phyloP scores from a whole-genome alignment of 768 basidiomycete species.

The Pleurotus ostreatus region DNA sequence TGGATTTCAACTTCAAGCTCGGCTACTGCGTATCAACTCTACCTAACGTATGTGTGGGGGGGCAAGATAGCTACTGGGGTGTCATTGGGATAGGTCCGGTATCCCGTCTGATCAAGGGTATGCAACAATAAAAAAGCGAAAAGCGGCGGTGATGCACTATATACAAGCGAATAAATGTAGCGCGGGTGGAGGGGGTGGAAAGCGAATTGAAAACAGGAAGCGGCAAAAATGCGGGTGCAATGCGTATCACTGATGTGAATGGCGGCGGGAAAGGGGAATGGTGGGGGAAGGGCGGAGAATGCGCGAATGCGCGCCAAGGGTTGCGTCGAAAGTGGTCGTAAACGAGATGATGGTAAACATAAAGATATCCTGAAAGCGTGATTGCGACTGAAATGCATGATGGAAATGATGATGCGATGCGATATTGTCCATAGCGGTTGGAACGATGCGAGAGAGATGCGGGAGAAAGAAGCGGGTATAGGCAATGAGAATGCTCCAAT shows the following conservation, averaged over 20 bases:
- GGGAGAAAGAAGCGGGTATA: slow-evolving; percentile 1
- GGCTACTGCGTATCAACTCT: neutral
- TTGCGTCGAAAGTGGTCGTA: neutral
- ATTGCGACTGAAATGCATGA: neutral
- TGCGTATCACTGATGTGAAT: neutral
- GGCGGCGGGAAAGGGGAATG: neutral
- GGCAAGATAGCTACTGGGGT: neutral
- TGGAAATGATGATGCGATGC: slow-evolving; percentile 5
- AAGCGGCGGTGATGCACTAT: slow-evolving; percentile 5
- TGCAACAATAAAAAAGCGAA: slow-evolving; percentile 2
- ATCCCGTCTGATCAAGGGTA: slow-evolving; percentile 7
- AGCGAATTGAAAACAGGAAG: neutral
- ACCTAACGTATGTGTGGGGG: neutral
- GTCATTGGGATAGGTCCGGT: slow-evolving; percentile 2
- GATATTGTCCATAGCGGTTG: slow-evolving; percentile 5
- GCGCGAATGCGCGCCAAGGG: neutral
- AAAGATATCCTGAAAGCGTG: slow-evolving; percentile 9
- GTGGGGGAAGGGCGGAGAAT: neutral
- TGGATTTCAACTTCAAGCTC: no score
- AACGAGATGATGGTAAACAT: slow-evolving; percentile 1
- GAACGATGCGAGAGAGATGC: neutral
- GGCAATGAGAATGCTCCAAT: neutral
- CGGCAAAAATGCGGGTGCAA: slow-evolving; percentile 1
- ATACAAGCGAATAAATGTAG: slow-evolving; percentile 6
- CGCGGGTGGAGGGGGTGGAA: neutral